Evolutionary conservation across 225 moss, liverwort and hornwort species (phyloP).

Genomic region (Pseudoscleropodium purum): DNA sequence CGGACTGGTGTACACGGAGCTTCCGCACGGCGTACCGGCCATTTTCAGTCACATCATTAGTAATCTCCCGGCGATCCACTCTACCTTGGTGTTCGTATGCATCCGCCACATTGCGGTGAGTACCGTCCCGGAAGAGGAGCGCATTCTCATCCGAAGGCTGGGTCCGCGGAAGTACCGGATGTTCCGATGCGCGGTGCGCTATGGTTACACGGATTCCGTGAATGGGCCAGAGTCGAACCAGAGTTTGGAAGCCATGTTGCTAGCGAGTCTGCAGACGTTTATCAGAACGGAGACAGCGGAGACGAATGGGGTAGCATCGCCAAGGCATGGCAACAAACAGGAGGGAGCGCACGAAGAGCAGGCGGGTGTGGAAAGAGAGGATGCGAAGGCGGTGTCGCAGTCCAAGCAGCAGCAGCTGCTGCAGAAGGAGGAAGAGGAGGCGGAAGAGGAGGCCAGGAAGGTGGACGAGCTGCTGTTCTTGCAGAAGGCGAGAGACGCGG

Average conservation of each 20-base stretch:
- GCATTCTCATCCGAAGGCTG: conserved; percentile 56
- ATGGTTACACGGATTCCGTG: conserved; percentile 68
- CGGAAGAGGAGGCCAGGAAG: neutral
- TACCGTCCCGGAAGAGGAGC: conserved; percentile 61
- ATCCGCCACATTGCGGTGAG: conserved; percentile 68
- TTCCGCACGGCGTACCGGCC: conserved; percentile 71
- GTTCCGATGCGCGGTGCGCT: conserved; percentile 79
- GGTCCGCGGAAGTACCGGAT: conserved; percentile 53
- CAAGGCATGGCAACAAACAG: neutral
- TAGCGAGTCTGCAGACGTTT: conserved; percentile 37
- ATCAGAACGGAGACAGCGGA: conserved; percentile 37
- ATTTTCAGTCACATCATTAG: conserved; percentile 71
- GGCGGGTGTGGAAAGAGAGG: neutral
- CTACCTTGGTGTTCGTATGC: conserved; percentile 70
- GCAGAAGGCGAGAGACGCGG: conserved; percentile 41
- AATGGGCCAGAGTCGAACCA: conserved; percentile 35
- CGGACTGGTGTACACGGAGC: conserved; percentile 73
- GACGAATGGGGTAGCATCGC: neutral
- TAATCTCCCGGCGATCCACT: conserved; percentile 74
- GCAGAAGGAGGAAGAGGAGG: neutral
- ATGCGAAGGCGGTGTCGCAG: neutral
- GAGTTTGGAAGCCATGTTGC: conserved; percentile 46
- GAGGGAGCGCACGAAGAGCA: neutral
- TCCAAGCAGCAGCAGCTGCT: neutral
- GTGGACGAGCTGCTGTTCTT: conserved; percentile 31